These are phyloP conservation scores for Picea glauca DNA, from an alignment of 75 land plant genomes.

Conservation along the genomic window DNA sequence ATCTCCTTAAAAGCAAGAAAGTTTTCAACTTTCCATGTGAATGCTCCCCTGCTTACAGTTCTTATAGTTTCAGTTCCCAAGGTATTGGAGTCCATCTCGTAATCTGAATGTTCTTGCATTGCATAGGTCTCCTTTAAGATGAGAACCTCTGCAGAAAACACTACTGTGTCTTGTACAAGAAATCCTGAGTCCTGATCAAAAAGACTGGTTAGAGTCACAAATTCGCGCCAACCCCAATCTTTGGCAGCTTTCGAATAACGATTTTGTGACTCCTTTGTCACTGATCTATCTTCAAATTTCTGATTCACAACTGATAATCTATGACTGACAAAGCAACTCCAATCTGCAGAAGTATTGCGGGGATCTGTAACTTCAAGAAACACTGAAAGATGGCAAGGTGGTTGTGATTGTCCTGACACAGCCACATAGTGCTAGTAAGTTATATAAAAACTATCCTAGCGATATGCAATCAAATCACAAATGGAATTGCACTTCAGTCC, in stretches of 20 bases:
- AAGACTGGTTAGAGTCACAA: conserved; percentile 93
- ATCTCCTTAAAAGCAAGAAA: conserved; percentile 97
- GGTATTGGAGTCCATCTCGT: conserved; percentile 24
- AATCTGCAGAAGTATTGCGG: conserved; percentile 71
- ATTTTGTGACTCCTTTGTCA: conserved; percentile 97
- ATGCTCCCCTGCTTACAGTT: conserved; percentile 54
- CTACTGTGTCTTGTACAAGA: conserved; percentile 88
- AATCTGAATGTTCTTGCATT: conserved; percentile 65
- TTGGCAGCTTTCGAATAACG: conserved; percentile 98
- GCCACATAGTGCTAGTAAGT: not conserved
- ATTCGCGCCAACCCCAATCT: conserved; percentile 99
- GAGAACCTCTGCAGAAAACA: conserved; percentile 96
- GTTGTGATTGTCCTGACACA: conserved; percentile 96
- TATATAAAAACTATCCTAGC: not conserved
- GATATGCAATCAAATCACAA: not conserved
- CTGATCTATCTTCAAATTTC: conserved; percentile 82
- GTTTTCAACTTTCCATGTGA: conserved; percentile 97
- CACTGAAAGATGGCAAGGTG: conserved; percentile 96
- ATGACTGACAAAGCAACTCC: conserved; percentile 99
- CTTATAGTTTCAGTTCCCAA: conserved; percentile 35
- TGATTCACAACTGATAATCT: conserved; percentile 94
- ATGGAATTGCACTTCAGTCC: not conserved
- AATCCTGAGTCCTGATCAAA: conserved; percentile 98
- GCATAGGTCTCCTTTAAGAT: conserved; percentile 86
- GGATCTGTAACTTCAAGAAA: conserved; percentile 98